Evolutionary conservation across 208 protist genomes (phyloP), one percentile per base, ranked within the genome.

Genomic region (Crithidia mellificae): DNA sequence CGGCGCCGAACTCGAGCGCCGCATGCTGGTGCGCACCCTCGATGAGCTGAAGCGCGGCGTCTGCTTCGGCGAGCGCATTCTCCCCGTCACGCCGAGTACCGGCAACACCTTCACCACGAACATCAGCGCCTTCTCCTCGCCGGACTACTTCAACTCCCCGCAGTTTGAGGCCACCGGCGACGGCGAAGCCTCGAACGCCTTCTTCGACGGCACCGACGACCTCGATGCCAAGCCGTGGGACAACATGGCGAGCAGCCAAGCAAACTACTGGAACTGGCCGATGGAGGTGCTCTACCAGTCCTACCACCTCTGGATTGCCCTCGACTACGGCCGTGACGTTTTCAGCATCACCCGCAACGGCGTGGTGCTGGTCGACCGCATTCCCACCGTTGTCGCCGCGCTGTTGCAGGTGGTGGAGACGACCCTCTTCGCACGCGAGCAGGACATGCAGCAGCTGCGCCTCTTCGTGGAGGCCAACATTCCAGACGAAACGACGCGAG

Each of bases 241-340:
- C 49, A 81, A 77, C 63, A 24, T 62, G 2, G 76, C 57, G 17
- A 63, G 62, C 41, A 68, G 61, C 69, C 72, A 82, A 51, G 63
- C 71, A 29, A 87, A 63, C 58, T 52, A 85, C 54, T 96, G 88
- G 88, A 85, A 66, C 58, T 92, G 88, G 85, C 88, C 88, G 30
- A 78, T 92, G 29, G 88, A 94, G 71, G 72, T 79, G 17, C 77
- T 96, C 1, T 94, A 93, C 52, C 91, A 96, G 62, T 65, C 63
- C n/a, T 94, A 96, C 66, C 84, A 92, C 64, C 25, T 94, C 15
- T 78, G 87, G 55, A 71, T 93, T 51, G 85, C 81, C 1, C 72
- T 94, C 46, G 91, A 96, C 72, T 90, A 94, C 77, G 77, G 78
- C 4, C 54, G 78, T 17, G 75, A 79, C 30, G 84, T 77, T 29